A percentile compares a stretch with the other conserved stretches of the same genome.
Conservation (phyloP, 441 rosid genomes). For the Raphanus hybrid region DNA sequence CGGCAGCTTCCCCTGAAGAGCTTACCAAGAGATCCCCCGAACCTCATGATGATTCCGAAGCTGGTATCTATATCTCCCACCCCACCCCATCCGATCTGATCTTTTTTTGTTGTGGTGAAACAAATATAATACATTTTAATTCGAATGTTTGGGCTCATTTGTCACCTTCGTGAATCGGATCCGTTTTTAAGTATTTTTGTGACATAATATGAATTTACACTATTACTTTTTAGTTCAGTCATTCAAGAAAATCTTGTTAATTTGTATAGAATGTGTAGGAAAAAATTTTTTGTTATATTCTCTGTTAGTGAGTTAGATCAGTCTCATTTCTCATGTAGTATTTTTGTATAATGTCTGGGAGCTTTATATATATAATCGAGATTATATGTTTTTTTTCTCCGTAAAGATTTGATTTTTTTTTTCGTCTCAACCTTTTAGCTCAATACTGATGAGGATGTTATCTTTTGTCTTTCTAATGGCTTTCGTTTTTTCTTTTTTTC, state of each 20-base stretch:
- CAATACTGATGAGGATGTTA: neutral
- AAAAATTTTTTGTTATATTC: constrained; percentile 1
- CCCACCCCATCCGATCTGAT: constrained; percentile 69
- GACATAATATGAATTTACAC: neutral
- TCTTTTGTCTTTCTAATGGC: constrained; percentile 9
- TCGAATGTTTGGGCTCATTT: constrained; percentile 3
- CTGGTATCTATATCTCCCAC: too few species aligned
- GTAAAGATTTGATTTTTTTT: neutral
- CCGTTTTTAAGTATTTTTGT: constrained; percentile 11
- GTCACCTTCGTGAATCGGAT: constrained; percentile 25
- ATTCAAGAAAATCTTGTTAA: neutral
- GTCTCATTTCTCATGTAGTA: constrained; percentile 10
- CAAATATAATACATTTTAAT: constrained; percentile 10
- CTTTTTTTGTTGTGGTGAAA: constrained; percentile 16
- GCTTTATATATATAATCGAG: constrained; percentile 2
- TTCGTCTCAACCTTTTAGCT: neutral
- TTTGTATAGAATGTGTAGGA: neutral
- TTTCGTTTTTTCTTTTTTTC: constrained; percentile 20
- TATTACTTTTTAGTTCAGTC: neutral
- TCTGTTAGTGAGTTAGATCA: constrained; percentile 9
- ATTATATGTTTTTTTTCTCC: neutral
- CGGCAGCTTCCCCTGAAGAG: constrained; percentile 79
- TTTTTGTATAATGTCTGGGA: constrained; percentile 6
- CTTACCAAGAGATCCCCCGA: constrained; percentile 70
- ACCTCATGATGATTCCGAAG: constrained; percentile 68